Base-by-base conservation (phyloP, 1,284 basidiomycete genomes). In the Trametes versicolor region DNA sequence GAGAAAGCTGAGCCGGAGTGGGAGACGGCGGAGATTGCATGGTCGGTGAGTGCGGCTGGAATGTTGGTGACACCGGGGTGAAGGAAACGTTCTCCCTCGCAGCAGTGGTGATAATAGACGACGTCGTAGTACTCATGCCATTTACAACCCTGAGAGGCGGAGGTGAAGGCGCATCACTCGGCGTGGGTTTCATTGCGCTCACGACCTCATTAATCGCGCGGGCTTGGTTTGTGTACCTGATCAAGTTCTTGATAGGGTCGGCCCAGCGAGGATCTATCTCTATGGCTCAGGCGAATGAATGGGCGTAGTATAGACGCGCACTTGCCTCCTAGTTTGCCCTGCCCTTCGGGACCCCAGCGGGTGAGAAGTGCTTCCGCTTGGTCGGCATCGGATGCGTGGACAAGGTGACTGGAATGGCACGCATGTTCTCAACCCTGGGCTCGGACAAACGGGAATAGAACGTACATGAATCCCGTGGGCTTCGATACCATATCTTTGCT, bases 361-460 rank as follows among this genome's bases (percentile, higher is more conserved):
- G 87, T 90, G 59, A 98, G 87, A 63, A 98, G 85, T 36, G 93
- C 95, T 75, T 95, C 93, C 34, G 95, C 90, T 77, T 98, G 95
- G 79, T 96, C 94, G 25, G 90, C 94, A 78, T 97, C 94, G 63
- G 94, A 96, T 21, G 97, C 95, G 79, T 98, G 96, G 25, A 97
- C 91, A 65, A 97, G 86, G 78, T 98, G 97, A 57, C 95, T 55
- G 32, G 39, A 21, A 7, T 25, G 15, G 67, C 59, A 69, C 60
- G 68, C 56, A 49, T 50, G 48, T 58, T 41, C n/a, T 17, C 25
- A 27, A 54, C 13, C 15, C 58, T 29, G 29, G 57, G 50, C 62
- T 57, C 41, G 60, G 49, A 70, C 50, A 61, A 13, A 17, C 10
- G 8, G 36, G 25, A 19, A 65, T 34, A 56, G 62, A 7, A 86